Evolutionary conservation across 1,284 basidiomycete species (phyloP), one percentile per base, ranked within the genome.

Genomic region (Coniophora puteana): DNA sequence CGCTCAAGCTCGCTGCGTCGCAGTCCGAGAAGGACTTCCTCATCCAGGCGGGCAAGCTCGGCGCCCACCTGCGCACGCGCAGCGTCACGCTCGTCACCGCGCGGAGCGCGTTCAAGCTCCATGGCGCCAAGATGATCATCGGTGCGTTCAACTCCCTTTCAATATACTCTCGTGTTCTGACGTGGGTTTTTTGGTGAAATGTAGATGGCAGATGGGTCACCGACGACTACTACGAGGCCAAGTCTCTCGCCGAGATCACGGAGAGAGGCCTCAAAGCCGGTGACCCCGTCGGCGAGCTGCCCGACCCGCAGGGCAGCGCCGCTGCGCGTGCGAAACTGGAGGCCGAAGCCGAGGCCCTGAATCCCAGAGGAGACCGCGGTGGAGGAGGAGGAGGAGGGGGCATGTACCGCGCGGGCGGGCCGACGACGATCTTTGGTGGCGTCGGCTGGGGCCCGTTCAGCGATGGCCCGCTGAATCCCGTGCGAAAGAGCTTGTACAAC

Each of bases 191-290:
- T 25, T 43, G 7, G 28, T 24, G 21, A 16, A 35, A 21, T 46
- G 7, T 47, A 94, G 93, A 91, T 38, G 95, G 94, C 3, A 77
- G 80, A 55, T 92, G 90, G 79, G 84, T 98, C 3, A 76, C 80
- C 14, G 95, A 99, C 58, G 95, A 99, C 67, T 99, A 99, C 65
- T 92, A 93, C 65, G 92, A 96, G 66, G 85, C 84, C 30, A 84
- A 84, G 43, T 80, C 78, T 0, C 72, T 85, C 1, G 79, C 75
- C 42, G 84, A 89, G 40, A 84, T 87, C 51, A 73, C 77, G 4
- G 74, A 74, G 27, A 78, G 79, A 25, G 89, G 88, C 7, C 71
- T 86, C 47, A 81, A 83, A 52, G 72, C 91, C 0, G 84, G 86
- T 7, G 82, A 89, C 31, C 72, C 67, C 8, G 88, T 90, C 3